A percentile compares a stretch with the other conserved stretches of the same genome.
Evolutionary conservation across 805 yeast species (phyloP).

Genomic region (Saturnispora diversa): DNA sequence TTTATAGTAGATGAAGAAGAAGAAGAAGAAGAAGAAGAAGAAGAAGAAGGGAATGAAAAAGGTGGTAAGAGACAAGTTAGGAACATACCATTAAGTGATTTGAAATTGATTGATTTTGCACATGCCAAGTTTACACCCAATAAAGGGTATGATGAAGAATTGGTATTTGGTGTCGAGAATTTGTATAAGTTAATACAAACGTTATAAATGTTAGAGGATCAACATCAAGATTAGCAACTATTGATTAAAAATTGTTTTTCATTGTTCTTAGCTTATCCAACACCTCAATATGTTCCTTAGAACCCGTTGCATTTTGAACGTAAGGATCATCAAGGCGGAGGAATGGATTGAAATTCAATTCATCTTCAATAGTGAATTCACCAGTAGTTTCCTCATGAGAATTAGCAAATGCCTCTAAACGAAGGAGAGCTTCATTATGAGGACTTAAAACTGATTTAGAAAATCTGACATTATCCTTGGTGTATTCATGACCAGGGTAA

Average conservation of each 20-base stretch:
- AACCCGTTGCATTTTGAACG: conserved; percentile 53
- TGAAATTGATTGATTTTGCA: conserved; percentile 82
- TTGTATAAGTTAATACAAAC: conserved; percentile 39
- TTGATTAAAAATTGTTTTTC: conserved; percentile 53
- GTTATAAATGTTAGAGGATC: conserved; percentile 11
- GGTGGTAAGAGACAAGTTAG: conserved; percentile 24
- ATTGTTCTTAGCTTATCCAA: conserved; percentile 69
- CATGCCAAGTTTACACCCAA: conserved; percentile 64
- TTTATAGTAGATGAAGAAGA: conserved; percentile 31
- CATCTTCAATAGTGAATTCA: conserved; percentile 74
- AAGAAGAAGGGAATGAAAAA: conserved; percentile 29
- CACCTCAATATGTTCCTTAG: conserved; percentile 40
- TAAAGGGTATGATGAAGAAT: conserved; percentile 62
- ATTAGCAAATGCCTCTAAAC: conserved; percentile 43
- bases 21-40: conserved; percentile 22
- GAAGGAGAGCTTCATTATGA: conserved; percentile 42
- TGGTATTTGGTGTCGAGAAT: conserved; percentile 61
- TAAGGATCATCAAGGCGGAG: conserved; percentile 65
- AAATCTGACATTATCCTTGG: conserved; percentile 71
- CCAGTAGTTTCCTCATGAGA: conserved; percentile 77
- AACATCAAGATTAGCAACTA: background rate
- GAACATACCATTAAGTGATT: conserved; percentile 42
- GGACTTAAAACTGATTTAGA: conserved; percentile 53
- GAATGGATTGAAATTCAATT: conserved; percentile 78
- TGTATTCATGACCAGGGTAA: conserved; percentile 96